Evolutionary conservation across 2,329 filamentous ascomycete genomes (phyloP), one percentile per base, ranked within the genome.

Genomic region (Onygenales sp.): DNA sequence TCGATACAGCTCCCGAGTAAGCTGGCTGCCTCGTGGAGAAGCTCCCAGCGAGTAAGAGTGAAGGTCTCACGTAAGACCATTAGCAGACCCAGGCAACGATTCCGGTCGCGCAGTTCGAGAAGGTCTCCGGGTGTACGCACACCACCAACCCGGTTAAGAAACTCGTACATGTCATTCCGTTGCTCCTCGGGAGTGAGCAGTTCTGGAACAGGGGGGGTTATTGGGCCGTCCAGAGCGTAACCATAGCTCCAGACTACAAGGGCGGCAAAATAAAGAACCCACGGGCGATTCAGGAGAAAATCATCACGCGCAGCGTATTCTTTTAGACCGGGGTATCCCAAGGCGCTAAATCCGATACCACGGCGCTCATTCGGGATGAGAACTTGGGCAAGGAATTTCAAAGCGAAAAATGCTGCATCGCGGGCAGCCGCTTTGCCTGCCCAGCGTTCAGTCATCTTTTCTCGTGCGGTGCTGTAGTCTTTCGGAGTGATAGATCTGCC

Each of bases 201-300:
- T 73, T 71, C 60, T 52, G 71, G 61, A 2, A 67, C 66, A 10
- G 70, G 61, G 2, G 71, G 63, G 3, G 69, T 71, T 54, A 87
- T 81, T 0, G 89, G 81, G 0, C 93, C 93, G 61, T 97, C 93
- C 17, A 95, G 75, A 0, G 92, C 90, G 65, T 84, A 96, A 2
- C 91, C 92, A 63, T 97, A 98, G 56, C 84, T 89, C 93, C 93
- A 98, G 1, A 97, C 87, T 21, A 96, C 88, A 11, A 98, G 77
- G 0, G 85, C 84, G 0, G 93, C 88, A 65, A 95, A 94, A 70
- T 96, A 98, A 50, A 97, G 76, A 9, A 96, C 90, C 92, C 93
- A 98, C 0, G 92, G 88, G 13, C 93, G 80, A 64, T 97, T 95
- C 55, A 97, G 79, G 1, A 96, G 77, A 51, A 90, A 87, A 62